Evolutionary conservation across 805 yeast genomes (phyloP), one percentile per base, ranked within the genome.

Genomic region (Priceomyces melissophilus): DNA sequence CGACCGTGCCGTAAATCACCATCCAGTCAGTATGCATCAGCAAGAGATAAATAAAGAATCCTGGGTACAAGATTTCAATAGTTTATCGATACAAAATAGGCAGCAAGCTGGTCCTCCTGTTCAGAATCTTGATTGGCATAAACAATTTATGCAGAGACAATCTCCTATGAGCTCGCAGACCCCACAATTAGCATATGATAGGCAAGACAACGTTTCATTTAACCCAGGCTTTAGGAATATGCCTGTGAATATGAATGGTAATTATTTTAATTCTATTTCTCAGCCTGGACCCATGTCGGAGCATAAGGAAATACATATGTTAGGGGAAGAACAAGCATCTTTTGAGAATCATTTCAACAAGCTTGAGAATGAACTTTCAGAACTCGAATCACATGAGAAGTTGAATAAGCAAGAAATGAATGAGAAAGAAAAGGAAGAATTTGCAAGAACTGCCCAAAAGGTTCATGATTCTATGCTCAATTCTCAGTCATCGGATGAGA

Each of bases 381-480:
- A 20, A 20, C 25, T 20, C 8, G 30, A 32, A 27, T 35, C 38
- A 3, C 32, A 42, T 29, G 37, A 48, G 39, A 37, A 29, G n/a
- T 39, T 12, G 3, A n/a, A 34, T n/a, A 30, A 37, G 8, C 5
- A 35, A 11, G 10, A 12, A 12, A 43, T 14, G 3, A 34, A 45
- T 32, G 56, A 55, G 8, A 26, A 37, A 1, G 69, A 65, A 10
- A 64, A 66, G 37, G 63, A 63, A 29, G 50, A 56, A 43, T 67
- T 69, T 55, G 74, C 75, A 9, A 52, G 57, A 34, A 61, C 71
- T 0, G 75, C 75, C 4, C 45, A 57, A 30, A 54, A 60, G 40
- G 71, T 69, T 11, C 60, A 63, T 20, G 43, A 46, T 3, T 53
- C 69, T 10, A 55, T 62, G 52, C 39, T 43, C 2, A 46, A 50